Base-by-base conservation (phyloP, 202 grass and related monocot genomes). In the Digitaria exilis region DNA sequence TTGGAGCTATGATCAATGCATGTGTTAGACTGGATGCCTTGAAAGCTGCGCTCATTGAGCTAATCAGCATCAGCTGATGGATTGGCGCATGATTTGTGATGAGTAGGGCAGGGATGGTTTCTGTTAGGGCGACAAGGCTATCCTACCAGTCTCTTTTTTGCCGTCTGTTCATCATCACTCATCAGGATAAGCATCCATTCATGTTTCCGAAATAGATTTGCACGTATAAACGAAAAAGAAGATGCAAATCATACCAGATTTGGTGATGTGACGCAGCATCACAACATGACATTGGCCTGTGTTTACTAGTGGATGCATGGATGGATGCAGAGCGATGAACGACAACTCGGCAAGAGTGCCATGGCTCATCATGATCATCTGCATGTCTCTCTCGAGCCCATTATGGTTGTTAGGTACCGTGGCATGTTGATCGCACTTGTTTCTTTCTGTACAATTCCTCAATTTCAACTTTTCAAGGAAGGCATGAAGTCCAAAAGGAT, bases 171-270 rank as follows among this genome's bases (percentile, higher is more conserved):
- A 39, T n/a, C n/a, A n/a, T n/a, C n/a, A n/a, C n/a, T n/a, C n/a
- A n/a, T 82, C 54, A 78, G 77, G 73, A 71, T 77, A 77, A 64
- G 85, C 42, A 82, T 74, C 37, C 5, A 41, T 68, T 25, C 54
- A 29, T 43, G 26, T 16, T 25, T 19, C 28, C 49, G 71, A 71
- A 68, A 13, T 28, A 49, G 35, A 69, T 57, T 37, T 12, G 7
- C 21, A 7, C 14, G 22, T 15, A 6, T 12, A 14, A n/a, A 9
- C 7, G 2, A 4, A 22, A 32, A 52, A 11, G 9, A 32, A 30
- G 26, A 5, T 29, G 69, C 58, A 44, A 15, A 57, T 72, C 30
- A 49, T 73, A 48, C 67, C 25, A 25, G 48, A 70, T 65, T 87
- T 72, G 55, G 56, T 18, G 73, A 83, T 57, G 80, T 66, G 73